Conservation (phyloP, 73 alveolate genomes). For the Paramecium caudatum region DNA sequence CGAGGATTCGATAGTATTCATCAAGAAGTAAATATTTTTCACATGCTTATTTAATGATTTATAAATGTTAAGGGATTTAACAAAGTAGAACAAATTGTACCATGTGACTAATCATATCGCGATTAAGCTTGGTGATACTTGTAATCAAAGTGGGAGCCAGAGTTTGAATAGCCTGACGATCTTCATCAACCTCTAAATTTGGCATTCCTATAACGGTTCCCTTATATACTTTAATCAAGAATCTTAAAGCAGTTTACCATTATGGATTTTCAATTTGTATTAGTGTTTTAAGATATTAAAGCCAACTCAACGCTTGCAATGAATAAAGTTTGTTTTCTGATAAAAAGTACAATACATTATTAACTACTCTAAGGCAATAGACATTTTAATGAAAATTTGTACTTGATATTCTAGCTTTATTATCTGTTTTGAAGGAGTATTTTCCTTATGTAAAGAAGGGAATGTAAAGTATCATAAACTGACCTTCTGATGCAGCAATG, state of each 20-base stretch:
- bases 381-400: neutral
- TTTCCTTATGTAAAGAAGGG: conserved; percentile 27
- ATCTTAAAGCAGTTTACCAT: conserved; percentile 18
- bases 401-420: conserved; percentile 1
- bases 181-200: conserved; percentile 25
- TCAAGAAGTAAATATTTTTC: conserved; percentile 1
- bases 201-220: conserved; percentile 44
- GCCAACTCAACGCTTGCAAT: conserved; percentile 42
- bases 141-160: conserved; percentile 27
- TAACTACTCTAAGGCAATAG: conserved; percentile 16
- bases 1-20: neutral
- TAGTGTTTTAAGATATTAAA: conserved; percentile 36
- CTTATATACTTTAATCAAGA: conserved; percentile 1
- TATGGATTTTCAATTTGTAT: neutral
- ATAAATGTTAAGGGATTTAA: neutral
- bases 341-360: neutral
- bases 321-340: conserved; percentile 34
- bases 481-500: conserved; percentile 3
- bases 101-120: neutral
- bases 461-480: conserved; percentile 1
- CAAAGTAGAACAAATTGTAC: conserved; percentile 1
- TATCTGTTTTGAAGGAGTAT: conserved; percentile 15
- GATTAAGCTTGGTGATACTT: neutral
- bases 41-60: neutral
- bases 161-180: conserved; percentile 3